Base-by-base conservation (phyloP, 371 early-diverging fungal genomes). In the Nematocida sp. region DNA sequence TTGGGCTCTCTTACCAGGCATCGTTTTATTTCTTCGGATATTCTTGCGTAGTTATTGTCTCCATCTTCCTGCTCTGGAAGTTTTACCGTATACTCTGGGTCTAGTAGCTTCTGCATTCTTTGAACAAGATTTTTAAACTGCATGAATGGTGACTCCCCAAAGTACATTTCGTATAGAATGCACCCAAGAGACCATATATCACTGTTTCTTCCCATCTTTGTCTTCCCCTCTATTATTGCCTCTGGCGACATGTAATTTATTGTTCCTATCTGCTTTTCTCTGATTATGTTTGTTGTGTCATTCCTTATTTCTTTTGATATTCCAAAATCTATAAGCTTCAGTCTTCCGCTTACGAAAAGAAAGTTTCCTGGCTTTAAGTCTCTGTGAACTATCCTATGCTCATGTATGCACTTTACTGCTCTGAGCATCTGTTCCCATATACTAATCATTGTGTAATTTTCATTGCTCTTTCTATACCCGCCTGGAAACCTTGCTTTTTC, bases 101-200 rank as follows among this genome's bases (percentile, higher is more conserved):
- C 80, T 11, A 78, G 56, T 4, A 78, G 80, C 64, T 78, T 78
- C 47, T 78, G 80, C 80, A 78, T 78, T 58, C 80, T 57, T 56
- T 78, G 80, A 6, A 78, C 80, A 40, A 78, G 67, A 55, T 70
- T 78, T n/a, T 57, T 78, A 55, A 70, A 70, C 46, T 70, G 80
- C 70, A 78, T 70, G 45, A 78, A 78, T 7, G 80, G 80, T 1
- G 80, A 67, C 50, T 78, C 80, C 44, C 80, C 80, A 70, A 78
- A 78, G 50, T 78, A 78, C 91, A 98, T 91, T 82, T 94, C 93
- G 86, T 97, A 97, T 6, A 98, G 86, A 52, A 98, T 97, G 69
- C 94, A 93, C 0, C 97, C 98, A 6, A 96, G 86, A 3, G 95
- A 93, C 98, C 98, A 98, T 0, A 98, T 92, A 85, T 98, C 98